Percentiles rank a stretch among this genome's conserved stretches.
Evolutionary conservation across 2,329 filamentous ascomycete species (phyloP).

Genomic region (Trichoderma sp.): DNA sequence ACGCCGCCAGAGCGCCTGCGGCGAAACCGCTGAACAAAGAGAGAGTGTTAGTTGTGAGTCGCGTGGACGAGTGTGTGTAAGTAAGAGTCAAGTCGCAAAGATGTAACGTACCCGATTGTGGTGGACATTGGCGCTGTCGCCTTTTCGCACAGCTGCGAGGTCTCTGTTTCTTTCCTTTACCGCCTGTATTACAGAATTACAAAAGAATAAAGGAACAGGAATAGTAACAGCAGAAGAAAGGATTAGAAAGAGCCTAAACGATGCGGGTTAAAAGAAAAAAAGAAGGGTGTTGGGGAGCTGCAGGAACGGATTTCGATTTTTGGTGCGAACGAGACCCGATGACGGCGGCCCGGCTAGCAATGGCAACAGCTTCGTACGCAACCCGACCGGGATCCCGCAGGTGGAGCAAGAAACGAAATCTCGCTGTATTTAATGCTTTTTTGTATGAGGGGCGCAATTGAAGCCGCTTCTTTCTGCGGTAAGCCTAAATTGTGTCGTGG

Average conservation of each 20-base stretch:
- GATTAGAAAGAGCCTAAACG: not conserved
- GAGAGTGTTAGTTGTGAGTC: not conserved
- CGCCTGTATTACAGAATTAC: not conserved
- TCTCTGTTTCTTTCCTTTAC: not conserved
- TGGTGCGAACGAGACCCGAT: not conserved
- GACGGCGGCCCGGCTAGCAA: slow-evolving; percentile 16
- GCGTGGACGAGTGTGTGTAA: not conserved
- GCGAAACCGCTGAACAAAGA: slow-evolving; percentile 72
- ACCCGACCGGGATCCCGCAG: not conserved
- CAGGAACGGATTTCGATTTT: not conserved
- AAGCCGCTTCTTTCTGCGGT: not conserved
- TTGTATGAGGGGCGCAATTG: not conserved
- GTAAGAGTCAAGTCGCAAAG: not conserved
- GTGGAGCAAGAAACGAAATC: not conserved
- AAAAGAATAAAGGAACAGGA: not conserved
- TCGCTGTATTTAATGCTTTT: not conserved
- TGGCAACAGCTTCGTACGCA: slow-evolving; percentile 1
- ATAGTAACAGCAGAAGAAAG: not conserved
- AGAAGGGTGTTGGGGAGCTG: not conserved
- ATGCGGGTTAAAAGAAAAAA: not conserved
- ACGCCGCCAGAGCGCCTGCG: slow-evolving; percentile 93
- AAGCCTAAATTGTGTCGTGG: not conserved
- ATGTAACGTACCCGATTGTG: slow-evolving; percentile 18
- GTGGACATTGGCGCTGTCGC: slow-evolving; percentile 20
- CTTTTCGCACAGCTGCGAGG: not conserved